Conservation (phyloP, 2,329 filamentous ascomycete species). For the Clonostachys rosea region DNA sequence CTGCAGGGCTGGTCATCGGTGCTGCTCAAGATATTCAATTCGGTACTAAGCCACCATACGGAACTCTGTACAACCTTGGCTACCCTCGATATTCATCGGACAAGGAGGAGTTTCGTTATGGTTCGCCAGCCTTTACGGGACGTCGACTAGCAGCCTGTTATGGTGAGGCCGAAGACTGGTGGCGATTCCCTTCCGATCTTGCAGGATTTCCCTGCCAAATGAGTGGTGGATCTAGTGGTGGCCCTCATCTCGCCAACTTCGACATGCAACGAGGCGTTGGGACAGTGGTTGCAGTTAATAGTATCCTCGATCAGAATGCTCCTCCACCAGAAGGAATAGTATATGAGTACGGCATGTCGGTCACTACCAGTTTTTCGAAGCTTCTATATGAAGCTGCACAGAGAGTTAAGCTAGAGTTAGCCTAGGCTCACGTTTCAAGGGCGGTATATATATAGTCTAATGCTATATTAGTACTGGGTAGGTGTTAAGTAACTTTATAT, state of each 20-base stretch:
- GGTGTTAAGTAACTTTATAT: no score
- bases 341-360: not conserved
- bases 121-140: not conserved
- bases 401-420: not conserved
- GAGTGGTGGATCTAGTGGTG: not conserved
- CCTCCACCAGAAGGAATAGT: not conserved
- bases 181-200: not conserved
- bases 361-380: not conserved
- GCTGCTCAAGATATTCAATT: not conserved
- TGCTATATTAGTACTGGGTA: no score
- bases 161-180: not conserved
- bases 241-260: not conserved
- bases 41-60: not conserved
- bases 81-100: not conserved
- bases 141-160: not conserved
- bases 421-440: no score
- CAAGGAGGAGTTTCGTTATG: not conserved
- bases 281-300: not conserved
- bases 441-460: no score
- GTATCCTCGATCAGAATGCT: not conserved
- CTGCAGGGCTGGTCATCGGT: not conserved
- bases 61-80: not conserved
- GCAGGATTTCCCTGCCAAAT: not conserved
- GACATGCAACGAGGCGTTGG: not conserved
- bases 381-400: not conserved